A percentile compares a stretch with the other conserved stretches of the same genome.
phyloP scores from a whole-genome alignment of 2,329 filamentous ascomycete genomes.

The Fonsecaea multimorphosa region DNA sequence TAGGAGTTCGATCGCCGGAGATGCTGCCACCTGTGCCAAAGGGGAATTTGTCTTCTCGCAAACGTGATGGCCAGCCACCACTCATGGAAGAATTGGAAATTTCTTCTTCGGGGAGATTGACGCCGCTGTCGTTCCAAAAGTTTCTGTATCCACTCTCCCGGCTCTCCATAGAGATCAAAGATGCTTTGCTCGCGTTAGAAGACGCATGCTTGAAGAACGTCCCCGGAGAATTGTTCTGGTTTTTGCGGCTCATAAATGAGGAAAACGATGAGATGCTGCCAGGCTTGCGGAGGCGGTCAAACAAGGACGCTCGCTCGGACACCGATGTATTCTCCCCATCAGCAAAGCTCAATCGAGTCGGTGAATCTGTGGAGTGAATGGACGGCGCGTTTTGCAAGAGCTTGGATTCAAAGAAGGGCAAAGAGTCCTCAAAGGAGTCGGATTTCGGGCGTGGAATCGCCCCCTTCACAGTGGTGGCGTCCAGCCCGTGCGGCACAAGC shows the following conservation, averaged over 20 bases:
- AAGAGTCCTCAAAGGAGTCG: slow-evolving; percentile 95
- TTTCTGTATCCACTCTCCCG: slow-evolving; percentile 94
- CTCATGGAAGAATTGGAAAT: slow-evolving; percentile 65
- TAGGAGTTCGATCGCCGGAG: slow-evolving; percentile 81
- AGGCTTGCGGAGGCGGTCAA: slow-evolving; percentile 92
- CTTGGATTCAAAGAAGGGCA: slow-evolving; percentile 97
- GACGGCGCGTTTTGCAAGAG: slow-evolving; percentile 89
- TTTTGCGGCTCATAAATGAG: slow-evolving; percentile 96
- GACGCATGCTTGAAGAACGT: slow-evolving; percentile 93
- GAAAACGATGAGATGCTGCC: slow-evolving; percentile 93
- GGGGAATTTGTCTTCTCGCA: slow-evolving; percentile 69
- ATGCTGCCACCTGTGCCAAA: slow-evolving; percentile 57
- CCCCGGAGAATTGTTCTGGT: slow-evolving; percentile 82
- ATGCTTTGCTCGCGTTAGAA: slow-evolving; percentile 89
- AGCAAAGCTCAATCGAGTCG: slow-evolving; percentile 81
- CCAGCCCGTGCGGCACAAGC: slow-evolving; percentile 86
- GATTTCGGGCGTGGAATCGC: slow-evolving; percentile 98
- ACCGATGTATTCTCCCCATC: slow-evolving; percentile 64
- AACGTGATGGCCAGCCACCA: slow-evolving; percentile 58
- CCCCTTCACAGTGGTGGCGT: slow-evolving; percentile 84
- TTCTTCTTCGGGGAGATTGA: slow-evolving; percentile 91
- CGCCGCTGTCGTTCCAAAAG: slow-evolving; percentile 96
- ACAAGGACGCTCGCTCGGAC: slow-evolving; percentile 79
- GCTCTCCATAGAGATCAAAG: slow-evolving; percentile 93
- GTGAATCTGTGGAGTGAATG: slow-evolving; percentile 81